Evolutionary conservation across 2,329 filamentous ascomycete species (phyloP).

Genomic region (Calcarisporium arbuscula): DNA sequence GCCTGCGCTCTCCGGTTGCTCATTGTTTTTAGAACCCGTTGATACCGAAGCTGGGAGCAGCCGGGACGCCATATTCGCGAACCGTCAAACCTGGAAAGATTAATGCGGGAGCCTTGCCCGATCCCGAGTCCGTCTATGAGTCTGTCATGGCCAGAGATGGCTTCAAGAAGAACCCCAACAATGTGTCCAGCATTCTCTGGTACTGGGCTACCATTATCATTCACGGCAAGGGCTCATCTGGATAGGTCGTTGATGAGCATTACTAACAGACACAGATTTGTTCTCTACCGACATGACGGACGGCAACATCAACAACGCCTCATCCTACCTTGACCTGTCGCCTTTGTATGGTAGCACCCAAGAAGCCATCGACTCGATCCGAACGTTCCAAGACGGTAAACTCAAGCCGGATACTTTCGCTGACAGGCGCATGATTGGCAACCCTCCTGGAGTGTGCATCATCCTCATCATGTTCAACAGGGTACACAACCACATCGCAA

Average conservation of each 20-base stretch:
- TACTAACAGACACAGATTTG: slow-evolving; percentile 38
- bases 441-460: slow-evolving; percentile 66
- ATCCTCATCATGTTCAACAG: slow-evolving; percentile 72
- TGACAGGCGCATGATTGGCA: slow-evolving; percentile 62
- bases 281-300: slow-evolving; percentile 64
- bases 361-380: slow-evolving; percentile 58
- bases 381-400: slow-evolving; percentile 64
- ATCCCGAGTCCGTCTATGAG: slow-evolving; percentile 58
- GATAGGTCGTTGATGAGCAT: too few relatives aligned
- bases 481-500: slow-evolving; percentile 83
- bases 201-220: slow-evolving; percentile 70
- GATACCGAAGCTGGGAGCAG: slow-evolving; percentile 59
- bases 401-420: slow-evolving; percentile 69
- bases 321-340: slow-evolving; percentile 65
- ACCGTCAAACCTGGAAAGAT: slow-evolving; percentile 53
- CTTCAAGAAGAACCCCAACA: slow-evolving; percentile 59
- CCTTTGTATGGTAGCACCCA: slow-evolving; percentile 67
- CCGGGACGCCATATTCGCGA: slow-evolving; percentile 60
- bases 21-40: slow-evolving; percentile 47
- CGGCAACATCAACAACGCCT: slow-evolving; percentile 57
- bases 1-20: background rate
- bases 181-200: slow-evolving; percentile 65
- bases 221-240: slow-evolving; percentile 51
- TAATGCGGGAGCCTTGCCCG: slow-evolving; percentile 59
- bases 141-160: slow-evolving; percentile 47